Conservation (phyloP, 2,329 filamentous ascomycete species). For the Mollisiaceae sp. region DNA sequence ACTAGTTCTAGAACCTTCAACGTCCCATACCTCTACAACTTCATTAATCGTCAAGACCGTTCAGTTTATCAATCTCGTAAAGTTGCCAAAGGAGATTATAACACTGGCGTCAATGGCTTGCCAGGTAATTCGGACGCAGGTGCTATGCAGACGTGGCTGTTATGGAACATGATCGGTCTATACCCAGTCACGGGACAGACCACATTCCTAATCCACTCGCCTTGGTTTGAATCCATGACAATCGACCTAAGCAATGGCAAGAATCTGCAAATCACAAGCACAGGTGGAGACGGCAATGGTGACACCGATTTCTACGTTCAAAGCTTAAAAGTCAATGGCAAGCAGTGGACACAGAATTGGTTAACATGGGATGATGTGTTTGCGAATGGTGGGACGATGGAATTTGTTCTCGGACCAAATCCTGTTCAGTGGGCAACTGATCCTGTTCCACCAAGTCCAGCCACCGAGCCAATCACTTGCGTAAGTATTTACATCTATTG, state of each 20-base stretch:
- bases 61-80: slow-evolving; percentile 62
- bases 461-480: slow-evolving; percentile 43
- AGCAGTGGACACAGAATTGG: slow-evolving; percentile 67
- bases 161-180: slow-evolving; percentile 72
- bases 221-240: slow-evolving; percentile 65
- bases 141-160: slow-evolving; percentile 72
- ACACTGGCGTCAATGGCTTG: slow-evolving; percentile 58
- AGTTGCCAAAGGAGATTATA: slow-evolving; percentile 65
- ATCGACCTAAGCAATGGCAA: slow-evolving; percentile 62
- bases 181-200: slow-evolving; percentile 73
- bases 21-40: slow-evolving; percentile 73
- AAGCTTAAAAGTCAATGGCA: slow-evolving; percentile 67
- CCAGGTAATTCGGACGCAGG: slow-evolving; percentile 75
- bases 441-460: slow-evolving; percentile 51
- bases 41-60: slow-evolving; percentile 65
- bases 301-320: slow-evolving; percentile 64
- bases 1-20: slow-evolving; percentile 52
- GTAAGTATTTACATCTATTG: slow-evolving; percentile 62
- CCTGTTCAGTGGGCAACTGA: slow-evolving; percentile 61
- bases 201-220: slow-evolving; percentile 68
- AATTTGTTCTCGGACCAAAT: slow-evolving; percentile 63
- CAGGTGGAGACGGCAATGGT: slow-evolving; percentile 53
- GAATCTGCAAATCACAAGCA: slow-evolving; percentile 58
- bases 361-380: slow-evolving; percentile 68
- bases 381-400: slow-evolving; percentile 63